Base-by-base conservation (phyloP, 2,329 filamentous ascomycete genomes). In the Xylogone sp. region DNA sequence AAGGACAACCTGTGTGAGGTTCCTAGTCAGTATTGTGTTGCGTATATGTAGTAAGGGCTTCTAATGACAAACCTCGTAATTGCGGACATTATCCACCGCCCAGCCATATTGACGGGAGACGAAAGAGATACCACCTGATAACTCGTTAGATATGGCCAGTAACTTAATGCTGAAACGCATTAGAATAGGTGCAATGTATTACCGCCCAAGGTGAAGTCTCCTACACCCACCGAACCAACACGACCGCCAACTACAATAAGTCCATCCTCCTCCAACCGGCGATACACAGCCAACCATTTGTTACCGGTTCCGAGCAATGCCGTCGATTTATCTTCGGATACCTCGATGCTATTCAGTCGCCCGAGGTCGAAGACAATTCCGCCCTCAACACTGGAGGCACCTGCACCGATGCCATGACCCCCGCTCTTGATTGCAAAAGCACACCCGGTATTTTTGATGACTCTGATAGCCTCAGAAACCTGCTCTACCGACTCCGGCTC, bases 1-100 rank as follows among this genome's bases (percentile, higher is more conserved):
- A 1, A 82, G 68, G 3, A 83, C 78, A 24, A 83, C 68, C 56
- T 80, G 72, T n/a, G 20, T 42, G 42, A 16, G 21, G 46, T 13
- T 21, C 42, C 31, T 42, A 29, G 42, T 48, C 46, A 22, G 46
- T 29, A 42, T 27, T 42, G 27, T 21, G 29, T 34, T 42, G 22
- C 21, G 3, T 9, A 65, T 69, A 2, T 68, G 70, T 9, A 62
- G 55, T 16, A 19, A 67, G 62, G 5, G 63, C 55, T 45, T 2
- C 8, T 21, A 18, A n/a, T 39, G 7, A 12, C 18, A 21, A 22
- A 56, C 51, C 45, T 59, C 56, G n/a, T 53, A 50, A n/a, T 39
- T 52, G n/a, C 47, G 45, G 13, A 59, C 46, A 42, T 53, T 59
- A 34, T 59, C 47, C 12, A 39, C 34, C 7, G 55, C 56, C 55